Base-by-base conservation (phyloP, 768 basidiomycete genomes). In the Termitomyces eurrhizus region DNA sequence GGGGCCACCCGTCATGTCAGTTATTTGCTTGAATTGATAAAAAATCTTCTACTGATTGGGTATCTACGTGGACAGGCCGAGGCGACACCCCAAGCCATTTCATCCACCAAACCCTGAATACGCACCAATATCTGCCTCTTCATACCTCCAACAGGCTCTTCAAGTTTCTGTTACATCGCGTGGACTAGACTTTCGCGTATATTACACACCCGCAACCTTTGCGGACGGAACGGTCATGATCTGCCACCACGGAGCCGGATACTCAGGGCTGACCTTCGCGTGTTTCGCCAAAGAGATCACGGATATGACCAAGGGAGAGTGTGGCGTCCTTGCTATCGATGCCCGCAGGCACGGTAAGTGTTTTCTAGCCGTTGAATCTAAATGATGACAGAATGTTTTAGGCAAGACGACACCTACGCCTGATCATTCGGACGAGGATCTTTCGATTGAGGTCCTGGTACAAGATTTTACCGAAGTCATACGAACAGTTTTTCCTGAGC, bases 221-320 rank as follows among this genome's bases (percentile, higher is more conserved):
- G 64, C 75, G 21, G 76, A 79, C 55, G 81, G 79, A 39, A 87
- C 89, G 0, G 85, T 96, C 3, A 83, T 98, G 70, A 81, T 98
- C 6, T 95, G 92, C 74, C 95, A 97, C 67, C 96, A 99, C 66
- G 97, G 97, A 1, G 96, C 93, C 0, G 97, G 97, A 14, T 93
- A 93, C 69, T 88, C 89, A 0, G 97, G 86, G 0, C 77, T 98
- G 62, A 92, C 85, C 64, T 99, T 96, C 71, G 95, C 97, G 2
- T 88, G 86, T 67, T 80, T 97, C 59, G 93, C 95, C n/a, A 89
- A 88, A 72, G 89, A 92, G 73, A 75, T 98, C 1, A 71, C 70
- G 12, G 81, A 75, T 46, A 64, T 80, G 70, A 83, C 85, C 46
- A 79, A 78, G 33, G 88, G 87, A 6, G 90, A 90, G 64, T 85